A percentile compares a stretch with the other conserved stretches of the same genome.
phyloP scores from a whole-genome alignment of 2,329 filamentous ascomycete species.

The Penicillium sp. region DNA sequence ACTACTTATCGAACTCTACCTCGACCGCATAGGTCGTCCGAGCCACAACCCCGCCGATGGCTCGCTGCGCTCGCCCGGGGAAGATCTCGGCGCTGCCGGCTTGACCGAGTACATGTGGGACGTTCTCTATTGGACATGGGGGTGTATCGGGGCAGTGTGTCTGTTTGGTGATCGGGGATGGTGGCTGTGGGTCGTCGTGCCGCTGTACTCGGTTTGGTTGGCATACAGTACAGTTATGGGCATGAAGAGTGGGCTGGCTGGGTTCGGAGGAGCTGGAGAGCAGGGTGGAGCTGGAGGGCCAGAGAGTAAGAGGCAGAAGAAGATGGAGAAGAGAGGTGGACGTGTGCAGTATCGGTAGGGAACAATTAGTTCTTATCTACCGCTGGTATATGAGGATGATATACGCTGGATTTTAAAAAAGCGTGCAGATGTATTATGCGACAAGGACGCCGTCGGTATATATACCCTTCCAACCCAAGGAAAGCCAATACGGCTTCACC shows the following conservation, averaged over 20 bases:
- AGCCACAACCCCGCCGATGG: slow-evolving; percentile 67
- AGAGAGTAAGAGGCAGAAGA: slow-evolving; percentile 58
- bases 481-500: background rate
- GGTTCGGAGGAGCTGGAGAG: slow-evolving; percentile 42
- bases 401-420: background rate
- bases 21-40: slow-evolving; percentile 84
- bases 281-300: slow-evolving; percentile 24
- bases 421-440: background rate
- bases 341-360: slow-evolving; percentile 48
- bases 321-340: slow-evolving; percentile 57
- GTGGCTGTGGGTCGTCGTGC: slow-evolving; percentile 63
- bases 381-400: background rate
- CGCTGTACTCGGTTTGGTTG: slow-evolving; percentile 54
- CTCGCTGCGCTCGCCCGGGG: slow-evolving; percentile 75
- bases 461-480: slow-evolving; percentile 4
- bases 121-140: slow-evolving; percentile 92
- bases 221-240: slow-evolving; percentile 53
- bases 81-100: slow-evolving; percentile 85
- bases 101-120: slow-evolving; percentile 99
- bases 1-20: slow-evolving; percentile 79
- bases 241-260: slow-evolving; percentile 50
- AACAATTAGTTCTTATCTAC: background rate
- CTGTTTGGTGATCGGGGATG: slow-evolving; percentile 81
- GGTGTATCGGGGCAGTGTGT: slow-evolving; percentile 71
- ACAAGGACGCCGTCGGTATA: background rate